Evolutionary conservation across 306 rosid species (phyloP).

Genomic region (Malus domestica): ASM211411v1 NC_041803.1:5128001-5128500

Average conservation of each 20-base stretch:
- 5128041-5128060: constrained; percentile 72
- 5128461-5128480: constrained; percentile 58
- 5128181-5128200: neutral
- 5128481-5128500: constrained; percentile 67
- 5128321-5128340: constrained; percentile 66
- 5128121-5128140: constrained; percentile 67
- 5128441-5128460: constrained; percentile 10
- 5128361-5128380: constrained; percentile 81
- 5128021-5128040: constrained; percentile 64
- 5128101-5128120: constrained; percentile 79
- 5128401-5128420: neutral
- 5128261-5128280: constrained; percentile 54
- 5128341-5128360: constrained; percentile 56
- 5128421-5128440: neutral
- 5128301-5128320: constrained; percentile 54
- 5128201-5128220: neutral
- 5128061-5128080: constrained; percentile 76
- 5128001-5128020: constrained; percentile 33
- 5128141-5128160: constrained; percentile 41
- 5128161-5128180: constrained; percentile 59
- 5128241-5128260: constrained; percentile 41
- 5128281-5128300: constrained; percentile 56
- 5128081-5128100: constrained; percentile 70
- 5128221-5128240: constrained; percentile 4
- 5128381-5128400: constrained; percentile 14